Evolutionary conservation across 1,284 basidiomycete genomes (phyloP), one percentile per base, ranked within the genome.

Genomic region (Ustilago trichophora): DNA sequence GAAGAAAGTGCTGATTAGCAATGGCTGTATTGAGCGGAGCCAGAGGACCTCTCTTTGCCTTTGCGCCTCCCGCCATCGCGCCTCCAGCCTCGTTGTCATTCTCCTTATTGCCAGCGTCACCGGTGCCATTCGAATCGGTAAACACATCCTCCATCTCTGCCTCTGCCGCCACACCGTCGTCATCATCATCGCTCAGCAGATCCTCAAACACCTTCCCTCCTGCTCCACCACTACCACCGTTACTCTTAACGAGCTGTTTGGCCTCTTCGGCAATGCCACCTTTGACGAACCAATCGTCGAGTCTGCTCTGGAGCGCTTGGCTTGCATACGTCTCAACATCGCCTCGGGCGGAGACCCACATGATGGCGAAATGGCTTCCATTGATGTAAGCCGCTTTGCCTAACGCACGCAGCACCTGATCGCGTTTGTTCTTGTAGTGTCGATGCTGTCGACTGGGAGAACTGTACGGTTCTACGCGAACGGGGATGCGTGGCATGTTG

Each of bases 351-450:
- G 82, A 83, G 50, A 86, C 84, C 80, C 83, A 85, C 46, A 85
- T 75, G 58, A 86, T 83, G 51, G 85, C 84, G 73, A 85, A 86
- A 59, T 86, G 85, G 18, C 81, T 83, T 15, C 85, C 85, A 72
- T 85, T 85, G 81, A 85, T 84, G 75, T 76, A 76, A 15, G 75
- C 77, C 3, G 78, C 68, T 32, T 79, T 81, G 60, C 85, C 85
- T 15, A 86, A 82, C 0, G 83, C 80, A 26, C 84, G 83, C 1
- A 86, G 81, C 55, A 86, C 83, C 51, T 85, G 82, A 67, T 85
- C 85, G 56, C 85, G 83, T 65, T 85, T 85, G 53, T 84, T 83
- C 72, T 85, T 85, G 80, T 83, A 85, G 70, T 85, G 85, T 12
- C 85, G 78, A 44, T 84, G 85, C 66, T 85, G 85, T 34, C 84